Percentiles rank a stretch among this genome's conserved stretches.
Conservation (phyloP, 2,329 filamentous ascomycete species). For the Pezicula carpinea region DNA sequence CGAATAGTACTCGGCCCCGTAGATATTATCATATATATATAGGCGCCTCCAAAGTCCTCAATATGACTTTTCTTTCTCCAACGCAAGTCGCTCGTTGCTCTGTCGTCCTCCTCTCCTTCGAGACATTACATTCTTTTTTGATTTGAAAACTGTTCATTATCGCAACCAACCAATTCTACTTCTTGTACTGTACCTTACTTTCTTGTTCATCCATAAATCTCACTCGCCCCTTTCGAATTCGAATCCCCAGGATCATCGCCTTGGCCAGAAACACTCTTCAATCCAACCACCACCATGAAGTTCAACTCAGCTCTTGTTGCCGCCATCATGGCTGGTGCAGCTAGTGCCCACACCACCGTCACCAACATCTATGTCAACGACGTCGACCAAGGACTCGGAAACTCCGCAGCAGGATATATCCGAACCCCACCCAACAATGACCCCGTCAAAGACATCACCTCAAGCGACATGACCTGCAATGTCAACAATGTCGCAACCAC, state of each 20-base stretch:
- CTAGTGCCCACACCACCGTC: slow-evolving; percentile 22
- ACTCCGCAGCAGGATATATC: slow-evolving; percentile 14
- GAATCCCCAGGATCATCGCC: background rate
- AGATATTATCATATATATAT: background rate
- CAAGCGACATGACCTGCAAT: slow-evolving; percentile 37
- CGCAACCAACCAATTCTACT: background rate
- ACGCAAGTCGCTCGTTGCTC: background rate
- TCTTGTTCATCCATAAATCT: too few relatives aligned
- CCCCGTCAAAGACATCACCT: slow-evolving; percentile 28
- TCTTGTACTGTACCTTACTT: background rate
- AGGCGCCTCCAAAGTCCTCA: background rate
- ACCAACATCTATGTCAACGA: slow-evolving; percentile 22
- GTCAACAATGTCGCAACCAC: slow-evolving; percentile 34
- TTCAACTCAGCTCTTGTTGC: slow-evolving; percentile 13
- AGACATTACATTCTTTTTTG: slow-evolving; percentile 2
- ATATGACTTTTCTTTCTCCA: background rate
- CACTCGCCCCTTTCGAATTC: background rate
- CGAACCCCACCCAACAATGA: slow-evolving; percentile 36
- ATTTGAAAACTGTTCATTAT: background rate
- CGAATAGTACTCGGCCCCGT: too few relatives aligned
- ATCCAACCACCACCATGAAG: slow-evolving; percentile 17
- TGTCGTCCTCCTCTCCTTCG: background rate
- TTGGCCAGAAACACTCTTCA: too few relatives aligned
- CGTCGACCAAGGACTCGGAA: slow-evolving; percentile 15
- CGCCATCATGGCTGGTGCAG: slow-evolving; percentile 17